Evolutionary conservation across 495 filamentous ascomycete species (phyloP).

Genomic region (Hyaloscypha bicolor): DNA sequence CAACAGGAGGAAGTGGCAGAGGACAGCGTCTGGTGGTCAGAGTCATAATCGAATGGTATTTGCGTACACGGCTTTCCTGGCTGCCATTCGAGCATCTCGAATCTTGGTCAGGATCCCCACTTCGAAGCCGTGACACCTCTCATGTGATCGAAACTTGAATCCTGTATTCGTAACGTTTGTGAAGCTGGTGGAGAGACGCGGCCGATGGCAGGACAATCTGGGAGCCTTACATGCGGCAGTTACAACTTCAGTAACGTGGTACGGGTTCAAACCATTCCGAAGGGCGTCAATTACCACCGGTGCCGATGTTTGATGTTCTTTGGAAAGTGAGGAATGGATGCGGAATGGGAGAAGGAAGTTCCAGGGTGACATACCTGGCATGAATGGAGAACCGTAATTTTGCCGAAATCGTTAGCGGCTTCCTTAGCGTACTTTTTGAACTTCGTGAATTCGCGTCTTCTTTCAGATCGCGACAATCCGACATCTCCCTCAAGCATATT

Average conservation of each 20-base stretch:
- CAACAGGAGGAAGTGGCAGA: slow-evolving; percentile 2
- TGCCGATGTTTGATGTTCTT: neutral
- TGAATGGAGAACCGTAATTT: no score
- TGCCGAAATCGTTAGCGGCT: neutral
- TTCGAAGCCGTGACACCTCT: slow-evolving; percentile 7
- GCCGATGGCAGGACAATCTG: slow-evolving; percentile 3
- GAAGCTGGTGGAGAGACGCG: slow-evolving; percentile 11
- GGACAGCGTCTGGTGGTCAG: slow-evolving; percentile 3
- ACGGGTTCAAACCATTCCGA: neutral
- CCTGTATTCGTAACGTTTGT: slow-evolving; percentile 8
- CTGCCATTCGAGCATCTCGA: neutral
- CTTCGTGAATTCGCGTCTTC: neutral
- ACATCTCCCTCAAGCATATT: neutral
- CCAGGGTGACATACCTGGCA: neutral
- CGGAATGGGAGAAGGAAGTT: neutral
- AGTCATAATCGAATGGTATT: slow-evolving; percentile 14
- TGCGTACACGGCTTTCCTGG: slow-evolving; percentile 8
- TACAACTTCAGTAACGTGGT: neutral
- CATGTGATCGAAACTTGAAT: slow-evolving; percentile 17
- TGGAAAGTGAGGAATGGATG: neutral
- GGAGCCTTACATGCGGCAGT: slow-evolving; percentile 3
- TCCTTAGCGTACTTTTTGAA: neutral
- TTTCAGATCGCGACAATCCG: neutral
- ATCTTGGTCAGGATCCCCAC: slow-evolving; percentile 10
- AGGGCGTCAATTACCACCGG: neutral